Evolutionary conservation across 1,284 basidiomycete genomes (phyloP).

Genomic region (Cryptococcus sp.): DNA sequence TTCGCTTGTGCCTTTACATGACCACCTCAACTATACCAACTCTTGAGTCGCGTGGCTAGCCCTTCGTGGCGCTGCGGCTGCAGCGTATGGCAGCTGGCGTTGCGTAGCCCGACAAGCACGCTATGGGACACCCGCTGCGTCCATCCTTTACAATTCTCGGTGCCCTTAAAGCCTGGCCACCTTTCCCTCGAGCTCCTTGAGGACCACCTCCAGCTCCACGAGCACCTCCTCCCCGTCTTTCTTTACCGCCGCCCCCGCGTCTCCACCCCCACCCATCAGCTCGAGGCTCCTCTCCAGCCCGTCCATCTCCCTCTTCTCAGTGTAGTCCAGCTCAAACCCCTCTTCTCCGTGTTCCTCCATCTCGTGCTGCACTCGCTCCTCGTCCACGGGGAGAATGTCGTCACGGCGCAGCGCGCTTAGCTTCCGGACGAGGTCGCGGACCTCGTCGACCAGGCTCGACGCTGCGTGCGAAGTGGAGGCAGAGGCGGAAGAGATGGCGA

Average conservation of each 20-base stretch:
- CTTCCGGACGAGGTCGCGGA: constrained; percentile 56
- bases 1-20: too few species aligned
- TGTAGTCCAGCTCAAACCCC: constrained; percentile 62
- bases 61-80: too few species aligned
- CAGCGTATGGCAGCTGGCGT: too few species aligned
- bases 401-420: constrained; percentile 31
- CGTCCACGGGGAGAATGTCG: constrained; percentile 41
- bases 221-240: constrained; percentile 51
- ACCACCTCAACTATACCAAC: too few species aligned
- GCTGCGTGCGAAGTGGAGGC: constrained; percentile 52
- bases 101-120: too few species aligned
- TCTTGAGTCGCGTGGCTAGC: too few species aligned
- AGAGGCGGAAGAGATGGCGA: constrained; percentile 20
- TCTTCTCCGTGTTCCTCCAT: constrained; percentile 49
- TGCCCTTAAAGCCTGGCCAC: neutral
- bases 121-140: too few species aligned
- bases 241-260: constrained; percentile 56
- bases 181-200: constrained; percentile 53
- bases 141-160: too few species aligned
- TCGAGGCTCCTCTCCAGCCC: constrained; percentile 49
- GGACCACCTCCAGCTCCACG: constrained; percentile 39
- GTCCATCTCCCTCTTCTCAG: constrained; percentile 53
- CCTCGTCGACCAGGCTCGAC: constrained; percentile 63
- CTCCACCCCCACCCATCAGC: constrained; percentile 47
- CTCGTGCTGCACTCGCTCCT: constrained; percentile 44